Conservation (phyloP, 805 yeast genomes). For the Teunomyces funiuensis region DNA sequence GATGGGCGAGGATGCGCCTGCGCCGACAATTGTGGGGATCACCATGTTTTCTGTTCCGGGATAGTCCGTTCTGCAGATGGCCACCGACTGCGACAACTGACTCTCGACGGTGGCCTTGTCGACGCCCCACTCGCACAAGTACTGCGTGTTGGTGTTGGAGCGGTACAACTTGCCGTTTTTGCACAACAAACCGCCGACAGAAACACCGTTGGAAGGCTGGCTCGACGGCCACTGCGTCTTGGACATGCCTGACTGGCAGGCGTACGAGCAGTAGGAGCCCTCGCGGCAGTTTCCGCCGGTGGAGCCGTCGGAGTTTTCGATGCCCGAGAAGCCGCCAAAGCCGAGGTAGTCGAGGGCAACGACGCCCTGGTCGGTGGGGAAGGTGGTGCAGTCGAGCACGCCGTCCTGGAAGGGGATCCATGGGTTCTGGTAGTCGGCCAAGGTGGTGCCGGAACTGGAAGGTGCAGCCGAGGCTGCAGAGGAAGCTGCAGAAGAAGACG, state of each 20-base stretch:
- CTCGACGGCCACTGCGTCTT: slow-evolving; percentile 94
- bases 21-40: slow-evolving; percentile 79
- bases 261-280: slow-evolving; percentile 94
- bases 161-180: slow-evolving; percentile 81
- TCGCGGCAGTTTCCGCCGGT: slow-evolving; percentile 76
- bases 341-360: slow-evolving; percentile 68
- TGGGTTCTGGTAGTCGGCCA: slow-evolving; percentile 58
- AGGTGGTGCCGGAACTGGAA: slow-evolving; percentile 49
- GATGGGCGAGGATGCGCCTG: slow-evolving; percentile 64
- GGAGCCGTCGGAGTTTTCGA: slow-evolving; percentile 57
- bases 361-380: slow-evolving; percentile 86
- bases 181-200: slow-evolving; percentile 92
- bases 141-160: slow-evolving; percentile 62
- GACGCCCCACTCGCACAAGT: slow-evolving; percentile 87
- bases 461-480: too few species aligned
- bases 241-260: slow-evolving; percentile 98
- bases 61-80: slow-evolving; percentile 97
- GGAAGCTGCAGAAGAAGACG: slow-evolving; percentile 11
- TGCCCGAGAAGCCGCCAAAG: slow-evolving; percentile 82
- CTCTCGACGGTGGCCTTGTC: slow-evolving; percentile 67
- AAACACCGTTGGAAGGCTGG: slow-evolving; percentile 87
- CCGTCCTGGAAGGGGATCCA: slow-evolving; percentile 70
- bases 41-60: slow-evolving; percentile 99
- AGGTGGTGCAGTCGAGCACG: slow-evolving; percentile 57
- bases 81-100: slow-evolving; percentile 63